Conservation (phyloP, 2,329 filamentous ascomycete species). For the Coniochaeta pulveracea region DNA sequence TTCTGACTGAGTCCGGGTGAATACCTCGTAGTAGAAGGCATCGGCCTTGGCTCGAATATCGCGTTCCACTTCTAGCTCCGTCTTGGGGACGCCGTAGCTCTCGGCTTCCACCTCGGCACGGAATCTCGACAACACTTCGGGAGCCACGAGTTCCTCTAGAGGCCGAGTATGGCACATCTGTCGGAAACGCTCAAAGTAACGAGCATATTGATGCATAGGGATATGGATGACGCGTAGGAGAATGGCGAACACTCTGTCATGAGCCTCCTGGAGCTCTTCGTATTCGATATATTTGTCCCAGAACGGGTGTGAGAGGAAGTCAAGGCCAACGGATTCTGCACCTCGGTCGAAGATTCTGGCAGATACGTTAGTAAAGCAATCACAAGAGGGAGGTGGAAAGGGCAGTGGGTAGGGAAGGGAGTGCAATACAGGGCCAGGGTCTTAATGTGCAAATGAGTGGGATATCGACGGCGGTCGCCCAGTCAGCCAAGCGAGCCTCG, state of each 20-base stretch:
- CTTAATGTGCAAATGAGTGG: constrained; percentile 40
- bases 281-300: constrained; percentile 99
- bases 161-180: constrained; percentile 63
- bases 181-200: constrained; percentile 88
- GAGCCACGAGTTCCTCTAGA: constrained; percentile 58
- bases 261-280: constrained; percentile 77
- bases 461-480: constrained; percentile 38
- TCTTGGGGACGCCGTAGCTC: constrained; percentile 36
- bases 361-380: constrained; percentile 17
- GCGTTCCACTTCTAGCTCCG: constrained; percentile 70
- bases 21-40: constrained; percentile 67
- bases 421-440: constrained; percentile 49
- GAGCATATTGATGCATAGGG: constrained; percentile 89
- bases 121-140: constrained; percentile 57
- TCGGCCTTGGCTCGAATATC: constrained; percentile 75
- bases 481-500: constrained; percentile 23
- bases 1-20: constrained; percentile 72
- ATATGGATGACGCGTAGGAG: constrained; percentile 75
- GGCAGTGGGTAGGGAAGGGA: constrained; percentile 29
- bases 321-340: constrained; percentile 72
- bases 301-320: constrained; percentile 90
- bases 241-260: constrained; percentile 77
- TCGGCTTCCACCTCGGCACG: constrained; percentile 57
- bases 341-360: constrained; percentile 84
- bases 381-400: constrained; percentile 11